Conservation (phyloP, 768 basidiomycete species). For the Panellus pusillus region DNA sequence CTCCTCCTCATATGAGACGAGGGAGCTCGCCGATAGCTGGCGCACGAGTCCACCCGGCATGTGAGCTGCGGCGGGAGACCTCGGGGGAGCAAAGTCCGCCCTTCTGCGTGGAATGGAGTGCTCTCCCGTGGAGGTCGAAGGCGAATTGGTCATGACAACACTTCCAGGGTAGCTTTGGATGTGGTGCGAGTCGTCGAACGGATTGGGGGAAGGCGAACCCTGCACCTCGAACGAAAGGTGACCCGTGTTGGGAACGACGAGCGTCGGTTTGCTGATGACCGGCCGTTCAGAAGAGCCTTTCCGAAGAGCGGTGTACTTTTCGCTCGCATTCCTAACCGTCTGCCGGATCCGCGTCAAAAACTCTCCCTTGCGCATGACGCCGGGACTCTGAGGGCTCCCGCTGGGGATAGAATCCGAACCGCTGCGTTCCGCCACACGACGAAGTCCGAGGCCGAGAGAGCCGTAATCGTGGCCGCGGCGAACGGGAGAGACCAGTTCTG, state of each 20-base stretch:
- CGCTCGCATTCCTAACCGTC: constrained; percentile 69
- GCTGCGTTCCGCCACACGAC: constrained; percentile 48
- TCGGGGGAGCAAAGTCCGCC: constrained; percentile 67
- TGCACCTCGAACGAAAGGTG: constrained; percentile 32
- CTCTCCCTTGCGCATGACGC: constrained; percentile 68
- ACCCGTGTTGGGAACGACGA: constrained; percentile 28
- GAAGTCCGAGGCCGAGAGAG: constrained; percentile 47
- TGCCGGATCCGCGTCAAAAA: constrained; percentile 64
- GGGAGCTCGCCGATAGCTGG: constrained; percentile 36
- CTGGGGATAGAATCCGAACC: constrained; percentile 31
- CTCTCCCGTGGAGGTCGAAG: constrained; percentile 63
- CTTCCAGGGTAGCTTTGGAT: constrained; percentile 44
- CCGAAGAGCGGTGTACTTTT: constrained; percentile 46
- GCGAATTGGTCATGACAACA: constrained; percentile 55
- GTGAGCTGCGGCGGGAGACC: constrained; percentile 44
- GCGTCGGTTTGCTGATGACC: constrained; percentile 60
- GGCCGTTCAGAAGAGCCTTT: constrained; percentile 39
- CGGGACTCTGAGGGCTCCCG: constrained; percentile 41
- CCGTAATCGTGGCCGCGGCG: constrained; percentile 28
- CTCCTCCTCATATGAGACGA: constrained; percentile 42
- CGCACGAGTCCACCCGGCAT: constrained; percentile 37
- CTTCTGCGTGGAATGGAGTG: constrained; percentile 67
- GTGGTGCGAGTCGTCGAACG: constrained; percentile 41
- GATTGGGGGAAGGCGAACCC: constrained; percentile 33
- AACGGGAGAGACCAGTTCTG: constrained; percentile 17